These are phyloP conservation scores for Nemania diffusa DNA, from an alignment of 2,329 filamentous ascomycete species.

Conservation along the genomic window DNA sequence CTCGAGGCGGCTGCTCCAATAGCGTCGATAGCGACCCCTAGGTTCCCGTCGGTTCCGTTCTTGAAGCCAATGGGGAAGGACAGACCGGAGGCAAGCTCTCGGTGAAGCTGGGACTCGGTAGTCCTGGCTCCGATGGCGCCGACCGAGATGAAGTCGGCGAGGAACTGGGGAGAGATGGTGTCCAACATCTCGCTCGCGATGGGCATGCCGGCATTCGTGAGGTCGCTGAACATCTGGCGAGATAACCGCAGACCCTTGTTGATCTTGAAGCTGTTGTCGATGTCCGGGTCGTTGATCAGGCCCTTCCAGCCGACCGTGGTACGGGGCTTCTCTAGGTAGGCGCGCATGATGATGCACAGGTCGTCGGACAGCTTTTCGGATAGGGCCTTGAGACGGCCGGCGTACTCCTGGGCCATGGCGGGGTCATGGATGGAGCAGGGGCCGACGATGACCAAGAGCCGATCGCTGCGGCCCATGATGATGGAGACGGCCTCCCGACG, in stretches of 20 bases:
- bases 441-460: constrained; percentile 92
- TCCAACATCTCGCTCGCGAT: constrained; percentile 99
- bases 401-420: constrained; percentile 87
- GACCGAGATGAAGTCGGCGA: constrained; percentile 93
- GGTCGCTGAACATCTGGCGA: constrained; percentile 91
- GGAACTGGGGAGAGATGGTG: constrained; percentile 97
- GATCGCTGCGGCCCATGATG: constrained; percentile 82
- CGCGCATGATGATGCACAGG: constrained; percentile 94
- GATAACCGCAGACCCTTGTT: constrained; percentile 96
- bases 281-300: constrained; percentile 98
- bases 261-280: constrained; percentile 97
- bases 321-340: constrained; percentile 98
- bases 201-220: constrained; percentile 88
- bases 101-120: constrained; percentile 95
- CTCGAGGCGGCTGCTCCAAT: constrained; percentile 86
- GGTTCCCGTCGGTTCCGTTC: constrained; percentile 95
- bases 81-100: constrained; percentile 92
- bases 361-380: constrained; percentile 84
- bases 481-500: constrained; percentile 76
- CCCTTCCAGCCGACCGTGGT: constrained; percentile 99
- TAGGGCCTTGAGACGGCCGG: constrained; percentile 77
- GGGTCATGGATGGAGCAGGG: constrained; percentile 99
- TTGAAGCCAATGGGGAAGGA: constrained; percentile 99
- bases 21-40: constrained; percentile 93
- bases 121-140: constrained; percentile 96